Evolutionary conservation across 495 filamentous ascomycete species (phyloP), one percentile per base, ranked within the genome.

Genomic region (Lophium mytilinum): DNA sequence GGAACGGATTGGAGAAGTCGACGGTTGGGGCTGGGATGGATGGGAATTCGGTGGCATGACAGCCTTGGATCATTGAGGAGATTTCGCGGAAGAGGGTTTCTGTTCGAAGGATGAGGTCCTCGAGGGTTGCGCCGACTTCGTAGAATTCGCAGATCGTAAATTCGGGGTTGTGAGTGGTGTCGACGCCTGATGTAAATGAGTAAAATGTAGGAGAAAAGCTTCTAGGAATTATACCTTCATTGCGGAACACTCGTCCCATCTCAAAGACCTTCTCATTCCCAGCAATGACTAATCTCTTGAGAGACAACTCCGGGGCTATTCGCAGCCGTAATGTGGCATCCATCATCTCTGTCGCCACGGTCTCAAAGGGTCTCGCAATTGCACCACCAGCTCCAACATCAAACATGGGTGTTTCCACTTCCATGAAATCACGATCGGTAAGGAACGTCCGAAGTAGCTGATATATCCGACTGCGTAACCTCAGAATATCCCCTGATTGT

Each of bases 91-190:
- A 30, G 2, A 65, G 40, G 21, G 52, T 45, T 46, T 67, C 64
- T 0, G 64, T 67, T n/a, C 49, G 42, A 9, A 35, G 57, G 61
- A 95, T 89, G 24, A 98, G 74, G 36, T 89, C 83, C 37, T 83
- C 76, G 0, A 96, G 77, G 57, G 83, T 86, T 51, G 87, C 83
- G 63, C 90, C 96, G 11, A 89, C 83, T 50, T 84, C 80, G 71
- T 98, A 98, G 77, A 96, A 96, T 73, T 98, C 93, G 76, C 91
- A 96, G 36, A 86, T 96, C 21, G 87, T 90, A 73, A 96, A 98
- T 69, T 98, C 93, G 6, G 93, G 90, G 66, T 97, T 97, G 71
- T 96, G 93, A 0, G 88, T 95, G 21, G 84, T 80, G 72, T 98
- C 93, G 39, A 96, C 70, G 9, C 83, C 80, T 83, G 8, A 17